phyloP scores from a whole-genome alignment of 2,329 filamentous ascomycete genomes.

The Colletotrichum karsti region DNA sequence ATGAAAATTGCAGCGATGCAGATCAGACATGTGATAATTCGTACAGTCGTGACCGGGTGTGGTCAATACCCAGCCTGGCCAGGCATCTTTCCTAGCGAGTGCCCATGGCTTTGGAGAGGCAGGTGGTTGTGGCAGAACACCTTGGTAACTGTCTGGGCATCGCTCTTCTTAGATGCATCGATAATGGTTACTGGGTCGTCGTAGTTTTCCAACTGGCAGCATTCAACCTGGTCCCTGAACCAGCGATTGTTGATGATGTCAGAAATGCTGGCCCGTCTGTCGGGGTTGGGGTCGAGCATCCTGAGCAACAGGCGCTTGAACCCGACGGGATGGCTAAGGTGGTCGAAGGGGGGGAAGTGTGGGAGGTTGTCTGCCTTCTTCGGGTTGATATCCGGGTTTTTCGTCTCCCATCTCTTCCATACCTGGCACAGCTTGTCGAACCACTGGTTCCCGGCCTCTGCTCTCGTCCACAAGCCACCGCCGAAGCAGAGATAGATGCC shows the following conservation, averaged over 20 bases:
- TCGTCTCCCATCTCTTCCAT: constrained; percentile 74
- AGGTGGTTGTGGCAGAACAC: constrained; percentile 69
- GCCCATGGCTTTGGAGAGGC: constrained; percentile 54
- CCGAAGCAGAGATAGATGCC: constrained; percentile 81
- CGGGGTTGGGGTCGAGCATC: constrained; percentile 85
- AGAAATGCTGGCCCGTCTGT: constrained; percentile 73
- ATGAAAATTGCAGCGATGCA: constrained; percentile 23
- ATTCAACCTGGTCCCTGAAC: constrained; percentile 79
- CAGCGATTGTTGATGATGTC: constrained; percentile 77
- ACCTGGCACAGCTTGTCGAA: constrained; percentile 73
- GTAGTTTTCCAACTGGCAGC: constrained; percentile 78
- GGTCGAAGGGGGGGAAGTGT: constrained; percentile 71
- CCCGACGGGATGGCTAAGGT: constrained; percentile 70
- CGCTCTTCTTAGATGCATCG: constrained; percentile 67
- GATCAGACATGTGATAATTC: constrained; percentile 19
- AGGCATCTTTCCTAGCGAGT: constrained; percentile 64
- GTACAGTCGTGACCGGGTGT: constrained; percentile 12
- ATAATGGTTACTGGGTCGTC: constrained; percentile 70
- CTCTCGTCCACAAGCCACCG: constrained; percentile 78
- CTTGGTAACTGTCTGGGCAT: constrained; percentile 53
- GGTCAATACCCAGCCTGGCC: constrained; percentile 62
- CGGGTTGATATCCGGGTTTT: constrained; percentile 52
- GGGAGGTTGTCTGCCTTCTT: constrained; percentile 71
- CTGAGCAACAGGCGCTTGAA: constrained; percentile 77
- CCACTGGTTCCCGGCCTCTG: constrained; percentile 55